These are phyloP conservation scores for Setaria italica DNA, from an alignment of 202 grass and related monocot species.

Conservation along the genomic window DNA sequence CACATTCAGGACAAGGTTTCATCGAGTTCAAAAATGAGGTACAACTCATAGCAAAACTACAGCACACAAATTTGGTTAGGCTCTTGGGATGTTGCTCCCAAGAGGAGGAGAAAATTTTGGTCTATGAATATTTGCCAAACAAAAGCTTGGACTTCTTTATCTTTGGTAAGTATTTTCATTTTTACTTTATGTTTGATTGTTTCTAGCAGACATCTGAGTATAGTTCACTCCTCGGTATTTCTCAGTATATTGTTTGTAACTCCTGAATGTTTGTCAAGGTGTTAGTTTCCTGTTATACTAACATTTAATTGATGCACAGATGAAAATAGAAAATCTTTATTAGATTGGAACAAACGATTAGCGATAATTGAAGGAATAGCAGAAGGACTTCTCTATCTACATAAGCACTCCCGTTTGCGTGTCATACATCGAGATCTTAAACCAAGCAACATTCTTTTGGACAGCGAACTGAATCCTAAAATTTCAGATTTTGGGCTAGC, in stretches of 20 bases:
- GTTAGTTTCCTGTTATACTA: background rate
- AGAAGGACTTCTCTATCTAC: slow-evolving; percentile 45
- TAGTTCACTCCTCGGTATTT: background rate
- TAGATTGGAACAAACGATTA: slow-evolving; percentile 50
- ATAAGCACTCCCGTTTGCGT: slow-evolving; percentile 60
- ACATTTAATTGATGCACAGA: slow-evolving; percentile 26
- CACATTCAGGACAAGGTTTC: slow-evolving; percentile 63
- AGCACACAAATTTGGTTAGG: slow-evolving; percentile 67
- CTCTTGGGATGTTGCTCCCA: slow-evolving; percentile 66
- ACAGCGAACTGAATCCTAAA: slow-evolving; percentile 59
- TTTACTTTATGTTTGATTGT: background rate
- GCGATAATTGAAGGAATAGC: slow-evolving; percentile 54
- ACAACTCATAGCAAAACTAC: slow-evolving; percentile 65
- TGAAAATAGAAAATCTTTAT: slow-evolving; percentile 35
- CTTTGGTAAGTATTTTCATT: slow-evolving; percentile 46
- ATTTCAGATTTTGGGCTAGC: slow-evolving; percentile 73
- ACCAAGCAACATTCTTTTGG: slow-evolving; percentile 66
- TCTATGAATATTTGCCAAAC: slow-evolving; percentile 73
- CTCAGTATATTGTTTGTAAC: background rate
- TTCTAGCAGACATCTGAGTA: background rate
- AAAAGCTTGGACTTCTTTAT: slow-evolving; percentile 69
- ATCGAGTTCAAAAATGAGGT: slow-evolving; percentile 74
- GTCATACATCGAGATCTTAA: slow-evolving; percentile 69
- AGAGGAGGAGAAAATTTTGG: slow-evolving; percentile 60
- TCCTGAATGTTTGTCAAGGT: background rate